These are phyloP conservation scores for Phaeosphaeria sp. DNA, from an alignment of 2,329 filamentous ascomycete species.

Conservation along the genomic window DNA sequence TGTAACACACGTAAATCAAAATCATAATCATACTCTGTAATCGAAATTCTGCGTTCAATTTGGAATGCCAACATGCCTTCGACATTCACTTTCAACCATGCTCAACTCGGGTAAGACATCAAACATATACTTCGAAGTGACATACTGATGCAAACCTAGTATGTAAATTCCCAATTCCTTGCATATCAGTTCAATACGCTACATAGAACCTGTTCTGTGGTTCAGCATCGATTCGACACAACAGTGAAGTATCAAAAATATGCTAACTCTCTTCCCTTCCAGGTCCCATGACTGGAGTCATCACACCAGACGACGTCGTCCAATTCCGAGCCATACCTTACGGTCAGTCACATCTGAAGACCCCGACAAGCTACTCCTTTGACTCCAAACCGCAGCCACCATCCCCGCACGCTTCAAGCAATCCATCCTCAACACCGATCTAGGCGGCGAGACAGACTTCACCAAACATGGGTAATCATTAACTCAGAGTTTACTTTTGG, in stretches of 20 bases:
- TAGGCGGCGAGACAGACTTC: slow-evolving; percentile 11
- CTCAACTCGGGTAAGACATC: neutral
- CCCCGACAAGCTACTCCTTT: neutral
- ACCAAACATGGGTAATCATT: slow-evolving; percentile 25
- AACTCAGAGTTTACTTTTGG: too few species aligned
- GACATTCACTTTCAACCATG: neutral
- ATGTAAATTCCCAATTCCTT: too few species aligned
- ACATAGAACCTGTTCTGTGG: neutral
- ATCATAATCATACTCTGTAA: too few species aligned
- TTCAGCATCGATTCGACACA: too few species aligned
- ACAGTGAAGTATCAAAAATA: too few species aligned
- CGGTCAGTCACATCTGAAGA: neutral
- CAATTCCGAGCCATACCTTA: slow-evolving; percentile 33
- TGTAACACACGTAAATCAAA: too few species aligned
- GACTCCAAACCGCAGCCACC: slow-evolving; percentile 7
- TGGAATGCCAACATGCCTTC: neutral
- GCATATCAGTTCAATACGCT: too few species aligned
- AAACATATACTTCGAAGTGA: neutral
- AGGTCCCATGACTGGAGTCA: slow-evolving; percentile 23
- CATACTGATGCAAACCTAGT: neutral
- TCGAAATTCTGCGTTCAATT: too few species aligned
- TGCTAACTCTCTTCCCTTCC: slow-evolving; percentile 2
- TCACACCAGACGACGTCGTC: slow-evolving; percentile 27
- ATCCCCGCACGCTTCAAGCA: slow-evolving; percentile 31
- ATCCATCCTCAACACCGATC: slow-evolving; percentile 15